Evolutionary conservation across 441 rosid genomes (phyloP).

Genomic region (Hura crepitans): DNA sequence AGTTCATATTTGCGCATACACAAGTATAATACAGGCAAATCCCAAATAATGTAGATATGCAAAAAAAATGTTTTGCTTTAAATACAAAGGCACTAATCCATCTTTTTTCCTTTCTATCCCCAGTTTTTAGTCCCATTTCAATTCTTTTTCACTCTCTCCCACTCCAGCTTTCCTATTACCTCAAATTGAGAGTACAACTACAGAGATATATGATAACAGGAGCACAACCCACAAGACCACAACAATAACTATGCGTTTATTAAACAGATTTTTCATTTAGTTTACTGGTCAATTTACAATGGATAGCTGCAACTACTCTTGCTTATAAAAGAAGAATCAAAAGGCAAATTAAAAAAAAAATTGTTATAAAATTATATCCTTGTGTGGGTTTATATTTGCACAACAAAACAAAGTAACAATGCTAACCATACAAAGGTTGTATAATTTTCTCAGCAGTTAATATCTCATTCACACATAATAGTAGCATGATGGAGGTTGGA

Average conservation of each 20-base stretch:
- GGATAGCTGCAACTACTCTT: background rate
- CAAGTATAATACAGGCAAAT: background rate
- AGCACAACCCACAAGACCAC: background rate
- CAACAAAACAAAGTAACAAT: background rate
- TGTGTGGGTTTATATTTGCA: background rate
- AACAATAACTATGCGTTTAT: background rate
- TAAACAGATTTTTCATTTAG: background rate
- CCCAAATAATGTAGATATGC: background rate
- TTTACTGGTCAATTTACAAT: background rate
- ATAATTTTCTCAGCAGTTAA: background rate
- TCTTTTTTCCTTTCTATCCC: no score
- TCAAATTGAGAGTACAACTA: background rate
- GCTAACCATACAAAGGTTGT: background rate
- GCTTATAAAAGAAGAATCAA: background rate
- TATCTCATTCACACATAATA: background rate
- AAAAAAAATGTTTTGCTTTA: background rate
- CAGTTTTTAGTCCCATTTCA: no score
- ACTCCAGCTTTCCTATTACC: background rate
- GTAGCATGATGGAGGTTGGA: background rate
- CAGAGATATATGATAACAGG: background rate
- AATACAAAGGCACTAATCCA: no score
- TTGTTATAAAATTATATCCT: background rate
- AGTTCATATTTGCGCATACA: background rate
- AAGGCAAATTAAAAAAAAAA: background rate
- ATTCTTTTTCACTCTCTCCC: no score